These are phyloP conservation scores for Candida sanyaensis DNA, from an alignment of 1,139 yeast genomes.

Conservation along the genomic window DNA sequence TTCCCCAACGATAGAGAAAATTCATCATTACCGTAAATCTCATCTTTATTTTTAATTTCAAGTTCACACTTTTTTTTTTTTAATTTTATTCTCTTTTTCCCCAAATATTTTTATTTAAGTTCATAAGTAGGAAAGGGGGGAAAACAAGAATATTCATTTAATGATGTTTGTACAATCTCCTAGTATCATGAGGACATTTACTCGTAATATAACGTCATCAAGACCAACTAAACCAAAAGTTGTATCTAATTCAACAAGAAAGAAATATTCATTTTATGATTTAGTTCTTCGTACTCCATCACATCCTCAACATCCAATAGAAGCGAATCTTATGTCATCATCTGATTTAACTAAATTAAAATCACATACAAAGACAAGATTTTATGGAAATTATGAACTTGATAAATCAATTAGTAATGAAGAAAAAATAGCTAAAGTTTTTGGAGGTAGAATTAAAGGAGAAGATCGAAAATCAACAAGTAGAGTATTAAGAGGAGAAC, in stretches of 20 bases:
- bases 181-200: not conserved
- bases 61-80: too few species aligned
- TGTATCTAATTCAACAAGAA: constrained; percentile 8
- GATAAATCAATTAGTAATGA: constrained; percentile 41
- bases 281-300: constrained; percentile 36
- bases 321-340: constrained; percentile 28
- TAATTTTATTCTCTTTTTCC: too few species aligned
- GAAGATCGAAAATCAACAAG: constrained; percentile 54
- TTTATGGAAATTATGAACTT: constrained; percentile 49
- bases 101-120: too few species aligned
- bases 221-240: constrained; percentile 10
- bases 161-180: too few species aligned
- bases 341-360: constrained; percentile 22
- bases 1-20: too few species aligned
- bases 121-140: too few species aligned
- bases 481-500: constrained; percentile 43
- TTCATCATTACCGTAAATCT: too few species aligned
- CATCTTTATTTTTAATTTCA: too few species aligned
- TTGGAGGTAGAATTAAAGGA: constrained; percentile 62
- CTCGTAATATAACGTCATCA: constrained; percentile 2
- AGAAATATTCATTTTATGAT: constrained; percentile 37
- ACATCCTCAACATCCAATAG: constrained; percentile 35
- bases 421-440: constrained; percentile 51
- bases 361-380: constrained; percentile 26
- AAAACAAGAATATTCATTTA: too few species aligned